phyloP scores from a whole-genome alignment of 1,284 basidiomycete species.

The Golubevia pallescens region DNA sequence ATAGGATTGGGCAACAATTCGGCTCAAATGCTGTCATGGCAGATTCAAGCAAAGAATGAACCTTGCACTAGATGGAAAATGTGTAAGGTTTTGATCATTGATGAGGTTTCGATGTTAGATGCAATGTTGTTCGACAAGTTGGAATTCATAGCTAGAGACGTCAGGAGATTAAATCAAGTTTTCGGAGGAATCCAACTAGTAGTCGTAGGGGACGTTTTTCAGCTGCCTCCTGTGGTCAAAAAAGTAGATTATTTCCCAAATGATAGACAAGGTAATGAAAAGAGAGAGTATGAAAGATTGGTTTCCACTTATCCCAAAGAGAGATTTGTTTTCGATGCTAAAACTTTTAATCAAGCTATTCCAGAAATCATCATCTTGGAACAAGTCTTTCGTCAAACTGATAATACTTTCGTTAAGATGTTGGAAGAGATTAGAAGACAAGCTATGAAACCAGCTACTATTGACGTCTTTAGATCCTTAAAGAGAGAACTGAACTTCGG shows the following conservation, averaged over 20 bases:
- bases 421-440: slow-evolving; percentile 12
- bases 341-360: slow-evolving; percentile 41
- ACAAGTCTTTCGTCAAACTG: slow-evolving; percentile 62
- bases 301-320: neutral
- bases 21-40: neutral
- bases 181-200: slow-evolving; percentile 62
- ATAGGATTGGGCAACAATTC: slow-evolving; percentile 4
- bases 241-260: neutral
- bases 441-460: neutral
- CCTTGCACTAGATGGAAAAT: neutral
- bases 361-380: slow-evolving; percentile 53
- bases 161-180: slow-evolving; percentile 43
- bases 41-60: neutral
- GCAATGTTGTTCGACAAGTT: slow-evolving; percentile 58
- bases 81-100: slow-evolving; percentile 5
- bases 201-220: slow-evolving; percentile 62
- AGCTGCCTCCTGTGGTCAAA: slow-evolving; percentile 58
- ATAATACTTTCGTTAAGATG: slow-evolving; percentile 51
- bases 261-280: neutral
- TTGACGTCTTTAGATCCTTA: neutral
- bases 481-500: neutral
- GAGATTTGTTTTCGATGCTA: slow-evolving; percentile 39
- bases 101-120: slow-evolving; percentile 52
- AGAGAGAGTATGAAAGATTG: neutral
- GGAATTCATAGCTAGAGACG: slow-evolving; percentile 39